A percentile compares a stretch with the other conserved stretches of the same genome.
phyloP scores from a whole-genome alignment of 495 filamentous ascomycete species.

The Penicillium salamii region DNA sequence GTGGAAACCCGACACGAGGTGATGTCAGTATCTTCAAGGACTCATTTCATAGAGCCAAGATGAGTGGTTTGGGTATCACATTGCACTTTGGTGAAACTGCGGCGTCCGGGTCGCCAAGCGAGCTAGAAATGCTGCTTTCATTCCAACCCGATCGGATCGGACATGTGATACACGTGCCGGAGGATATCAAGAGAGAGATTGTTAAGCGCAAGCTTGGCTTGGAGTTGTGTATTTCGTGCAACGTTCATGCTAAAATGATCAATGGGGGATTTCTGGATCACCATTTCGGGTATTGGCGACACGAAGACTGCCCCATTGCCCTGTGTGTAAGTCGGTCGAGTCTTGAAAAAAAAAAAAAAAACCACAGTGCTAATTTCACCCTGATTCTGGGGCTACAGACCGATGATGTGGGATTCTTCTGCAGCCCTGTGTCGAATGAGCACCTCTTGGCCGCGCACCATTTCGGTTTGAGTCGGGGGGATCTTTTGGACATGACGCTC shows the following conservation, averaged over 20 bases:
- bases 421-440: constrained; percentile 75
- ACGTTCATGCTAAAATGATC: constrained; percentile 74
- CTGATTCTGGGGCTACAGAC: constrained; percentile 50
- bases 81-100: constrained; percentile 76
- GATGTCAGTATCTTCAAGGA: constrained; percentile 54
- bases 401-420: constrained; percentile 84
- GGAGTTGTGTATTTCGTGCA: constrained; percentile 79
- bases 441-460: constrained; percentile 70
- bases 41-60: constrained; percentile 55
- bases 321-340: constrained; percentile 53
- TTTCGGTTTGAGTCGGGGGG: constrained; percentile 55
- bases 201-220: constrained; percentile 53
- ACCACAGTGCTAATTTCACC: too few species aligned
- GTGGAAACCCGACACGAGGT: constrained; percentile 68
- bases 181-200: constrained; percentile 55
- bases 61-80: constrained; percentile 57
- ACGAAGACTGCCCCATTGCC: constrained; percentile 49
- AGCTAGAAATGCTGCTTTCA: constrained; percentile 59
- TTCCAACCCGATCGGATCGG: constrained; percentile 71
- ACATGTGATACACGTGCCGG: constrained; percentile 74
- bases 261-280: constrained; percentile 64
- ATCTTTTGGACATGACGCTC: constrained; percentile 56
- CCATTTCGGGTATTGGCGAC: constrained; percentile 70
- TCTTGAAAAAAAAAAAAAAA: too few species aligned
- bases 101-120: constrained; percentile 47